Conservation (phyloP, 2,329 filamentous ascomycete genomes). For the Zarea fungicola region DNA sequence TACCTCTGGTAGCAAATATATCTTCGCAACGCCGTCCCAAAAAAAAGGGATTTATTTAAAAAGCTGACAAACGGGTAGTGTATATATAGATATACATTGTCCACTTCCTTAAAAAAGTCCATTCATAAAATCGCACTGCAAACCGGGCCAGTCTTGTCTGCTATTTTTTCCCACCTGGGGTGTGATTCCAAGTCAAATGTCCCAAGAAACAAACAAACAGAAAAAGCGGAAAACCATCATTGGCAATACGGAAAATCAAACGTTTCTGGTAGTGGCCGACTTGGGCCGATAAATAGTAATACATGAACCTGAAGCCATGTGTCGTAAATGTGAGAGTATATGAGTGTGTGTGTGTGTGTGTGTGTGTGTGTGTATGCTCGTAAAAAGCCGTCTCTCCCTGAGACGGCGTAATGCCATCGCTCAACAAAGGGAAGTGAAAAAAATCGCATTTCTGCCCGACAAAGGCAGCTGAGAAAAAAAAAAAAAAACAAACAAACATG, state of each 20-base stretch:
- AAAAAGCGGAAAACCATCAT: neutral
- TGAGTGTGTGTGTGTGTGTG: neutral
- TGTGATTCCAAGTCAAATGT: no score
- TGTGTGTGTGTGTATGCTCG: slow-evolving; percentile 1
- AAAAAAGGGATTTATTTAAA: no score
- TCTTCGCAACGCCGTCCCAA: no score
- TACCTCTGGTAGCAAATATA: no score
- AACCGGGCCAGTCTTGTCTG: slow-evolving; percentile 8
- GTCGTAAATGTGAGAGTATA: neutral
- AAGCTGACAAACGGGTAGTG: no score
- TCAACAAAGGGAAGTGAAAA: neutral
- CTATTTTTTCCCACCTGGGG: no score
- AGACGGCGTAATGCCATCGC: slow-evolving; percentile 11
- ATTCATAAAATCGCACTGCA: no score
- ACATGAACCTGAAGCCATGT: slow-evolving; percentile 13
- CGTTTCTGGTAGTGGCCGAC: neutral
- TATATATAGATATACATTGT: no score
- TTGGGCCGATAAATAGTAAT: slow-evolving; percentile 3
- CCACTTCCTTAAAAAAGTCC: no score
- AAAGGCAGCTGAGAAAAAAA: neutral
- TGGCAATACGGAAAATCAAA: slow-evolving; percentile 2
- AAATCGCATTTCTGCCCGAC: neutral
- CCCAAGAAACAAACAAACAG: no score
- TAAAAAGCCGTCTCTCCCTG: slow-evolving; percentile 6
- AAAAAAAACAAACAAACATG: neutral